These are phyloP conservation scores for Trichoderma erinaceum DNA, from an alignment of 495 filamentous ascomycete species.

Conservation along the genomic window DNA sequence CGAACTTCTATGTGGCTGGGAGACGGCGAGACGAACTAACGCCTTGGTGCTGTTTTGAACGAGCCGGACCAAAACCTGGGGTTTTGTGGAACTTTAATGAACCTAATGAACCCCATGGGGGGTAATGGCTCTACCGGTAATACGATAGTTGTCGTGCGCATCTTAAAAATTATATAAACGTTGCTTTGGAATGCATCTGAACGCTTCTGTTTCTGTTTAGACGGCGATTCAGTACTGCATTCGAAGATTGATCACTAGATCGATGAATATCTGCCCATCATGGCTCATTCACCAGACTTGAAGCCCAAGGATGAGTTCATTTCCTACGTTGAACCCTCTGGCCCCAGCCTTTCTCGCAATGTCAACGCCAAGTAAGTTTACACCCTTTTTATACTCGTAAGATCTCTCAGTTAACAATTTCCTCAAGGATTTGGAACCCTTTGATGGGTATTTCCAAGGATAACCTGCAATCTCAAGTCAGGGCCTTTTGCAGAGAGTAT, in stretches of 20 bases:
- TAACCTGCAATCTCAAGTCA: conserved; percentile 43
- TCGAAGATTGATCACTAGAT: neutral
- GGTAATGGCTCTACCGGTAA: neutral
- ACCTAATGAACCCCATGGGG: conserved; percentile 4
- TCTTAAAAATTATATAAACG: neutral
- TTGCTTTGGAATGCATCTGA: neutral
- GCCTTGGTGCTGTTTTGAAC: neutral
- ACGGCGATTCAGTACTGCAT: neutral
- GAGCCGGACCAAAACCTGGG: conserved; percentile 9
- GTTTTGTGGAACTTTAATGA: neutral
- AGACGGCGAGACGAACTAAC: neutral
- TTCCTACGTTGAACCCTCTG: neutral
- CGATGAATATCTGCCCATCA: neutral
- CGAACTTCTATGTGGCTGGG: conserved; percentile 1
- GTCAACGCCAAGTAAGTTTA: conserved; percentile 20
- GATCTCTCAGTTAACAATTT: conserved; percentile 9
- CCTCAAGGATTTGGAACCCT: conserved; percentile 35
- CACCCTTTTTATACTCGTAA: neutral
- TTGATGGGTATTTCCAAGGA: conserved; percentile 44
- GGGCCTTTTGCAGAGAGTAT: conserved; percentile 42
- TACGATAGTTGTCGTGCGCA: neutral
- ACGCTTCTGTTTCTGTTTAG: neutral
- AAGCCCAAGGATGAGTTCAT: neutral
- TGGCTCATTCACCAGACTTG: neutral
- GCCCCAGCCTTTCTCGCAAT: conserved; percentile 13